Evolutionary conservation across 345 rosid genomes (phyloP).

Genomic region (Eucalyptus pauciflora): DNA sequence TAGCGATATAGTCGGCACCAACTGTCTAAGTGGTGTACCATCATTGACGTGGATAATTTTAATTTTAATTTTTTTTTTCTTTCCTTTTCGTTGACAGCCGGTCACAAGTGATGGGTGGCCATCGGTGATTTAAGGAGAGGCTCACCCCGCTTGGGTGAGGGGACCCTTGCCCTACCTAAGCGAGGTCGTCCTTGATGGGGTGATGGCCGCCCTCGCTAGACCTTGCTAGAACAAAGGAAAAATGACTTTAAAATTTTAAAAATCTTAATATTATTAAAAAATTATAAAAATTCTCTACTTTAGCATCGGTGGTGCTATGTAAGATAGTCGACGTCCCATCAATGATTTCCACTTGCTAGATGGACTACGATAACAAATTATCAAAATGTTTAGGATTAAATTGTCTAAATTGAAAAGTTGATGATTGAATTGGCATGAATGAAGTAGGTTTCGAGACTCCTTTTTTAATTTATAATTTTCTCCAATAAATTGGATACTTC

Average conservation of each 20-base stretch:
- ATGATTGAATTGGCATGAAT: no score
- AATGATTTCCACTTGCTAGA: not conserved
- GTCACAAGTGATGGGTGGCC: not conserved
- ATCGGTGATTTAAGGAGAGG: not conserved
- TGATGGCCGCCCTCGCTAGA: not conserved
- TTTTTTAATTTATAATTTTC: not conserved
- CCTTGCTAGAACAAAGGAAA: not conserved
- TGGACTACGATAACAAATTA: no score
- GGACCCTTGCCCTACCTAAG: not conserved
- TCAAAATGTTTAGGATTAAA: no score
- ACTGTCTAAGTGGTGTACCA: not conserved
- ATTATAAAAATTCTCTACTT: no score
- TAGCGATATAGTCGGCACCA: rapidly evolving
- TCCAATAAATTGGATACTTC: not conserved
- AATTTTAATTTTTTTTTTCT: no score
- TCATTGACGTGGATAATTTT: not conserved
- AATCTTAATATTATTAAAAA: no score
- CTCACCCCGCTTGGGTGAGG: no score
- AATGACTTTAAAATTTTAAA: not conserved
- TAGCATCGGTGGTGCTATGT: rapidly evolving
- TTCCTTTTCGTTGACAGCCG: no score
- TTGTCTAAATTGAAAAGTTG: no score
- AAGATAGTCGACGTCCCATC: not conserved
- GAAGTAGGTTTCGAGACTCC: not conserved
- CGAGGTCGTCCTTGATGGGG: not conserved